A percentile compares a stretch with the other conserved stretches of the same genome.
Conservation (phyloP, 2,329 filamentous ascomycete species). For the Aspergillus ruber region DNA sequence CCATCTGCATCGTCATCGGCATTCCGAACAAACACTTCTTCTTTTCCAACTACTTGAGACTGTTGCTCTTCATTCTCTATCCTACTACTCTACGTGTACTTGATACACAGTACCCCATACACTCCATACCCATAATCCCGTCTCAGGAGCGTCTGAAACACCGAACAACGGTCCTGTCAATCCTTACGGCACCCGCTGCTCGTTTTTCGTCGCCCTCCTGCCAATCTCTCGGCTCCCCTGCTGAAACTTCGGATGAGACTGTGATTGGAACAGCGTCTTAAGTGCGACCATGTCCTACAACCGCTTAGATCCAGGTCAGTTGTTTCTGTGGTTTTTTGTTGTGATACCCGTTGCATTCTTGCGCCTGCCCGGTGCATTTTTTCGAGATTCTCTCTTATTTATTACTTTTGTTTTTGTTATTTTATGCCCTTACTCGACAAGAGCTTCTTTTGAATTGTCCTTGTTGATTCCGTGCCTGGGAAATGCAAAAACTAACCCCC, state of each 20-base stretch:
- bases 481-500: background rate
- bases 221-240: constrained; percentile 22
- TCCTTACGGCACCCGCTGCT: background rate
- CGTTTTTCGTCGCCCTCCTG: constrained; percentile 13
- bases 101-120: no score
- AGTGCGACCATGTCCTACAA: constrained; percentile 56
- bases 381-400: background rate
- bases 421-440: background rate
- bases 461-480: background rate
- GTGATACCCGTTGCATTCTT: constrained; percentile 1
- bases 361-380: background rate
- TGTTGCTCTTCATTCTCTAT: background rate
- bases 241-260: constrained; percentile 1
- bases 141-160: constrained; percentile 4
- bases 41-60: background rate
- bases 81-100: background rate
- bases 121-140: background rate
- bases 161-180: background rate
- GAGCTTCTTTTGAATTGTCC: background rate
- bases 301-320: constrained; percentile 58
- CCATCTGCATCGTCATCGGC: no score
- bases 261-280: constrained; percentile 12
- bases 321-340: constrained; percentile 6
- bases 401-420: background rate
- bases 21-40: no score